Percentiles rank a stretch among this genome's conserved stretches.
phyloP scores from a whole-genome alignment of 139 green algal genomes.

The Nannochloris sp. region DNA sequence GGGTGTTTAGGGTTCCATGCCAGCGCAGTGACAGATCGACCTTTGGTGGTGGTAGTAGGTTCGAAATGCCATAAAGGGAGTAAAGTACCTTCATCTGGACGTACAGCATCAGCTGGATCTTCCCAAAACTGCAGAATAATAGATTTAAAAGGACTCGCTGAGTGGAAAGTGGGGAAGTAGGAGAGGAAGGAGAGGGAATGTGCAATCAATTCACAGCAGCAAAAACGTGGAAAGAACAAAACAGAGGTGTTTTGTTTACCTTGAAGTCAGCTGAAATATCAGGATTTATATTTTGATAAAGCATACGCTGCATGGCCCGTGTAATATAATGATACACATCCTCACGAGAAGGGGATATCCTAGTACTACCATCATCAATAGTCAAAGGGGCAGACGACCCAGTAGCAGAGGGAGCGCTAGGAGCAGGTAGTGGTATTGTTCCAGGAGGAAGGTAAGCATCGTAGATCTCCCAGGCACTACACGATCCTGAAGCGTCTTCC shows the following conservation, averaged over 20 bases:
- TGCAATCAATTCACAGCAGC: too few relatives aligned
- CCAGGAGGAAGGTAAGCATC: too few relatives aligned
- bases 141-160: too few relatives aligned
- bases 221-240: too few relatives aligned
- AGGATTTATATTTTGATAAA: slow-evolving; percentile 80
- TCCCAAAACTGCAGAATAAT: slow-evolving; percentile 77
- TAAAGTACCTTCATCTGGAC: slow-evolving; percentile 69
- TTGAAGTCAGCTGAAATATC: slow-evolving; percentile 90
- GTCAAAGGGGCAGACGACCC: too few relatives aligned
- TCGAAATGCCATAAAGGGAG: slow-evolving; percentile 87
- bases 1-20: slow-evolving; percentile 68
- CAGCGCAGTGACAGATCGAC: slow-evolving; percentile 64
- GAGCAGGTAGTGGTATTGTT: slow-evolving; percentile 4
- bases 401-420: neutral
- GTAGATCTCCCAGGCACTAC: slow-evolving; percentile 82
- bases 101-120: slow-evolving; percentile 62
- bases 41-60: slow-evolving; percentile 27
- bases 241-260: slow-evolving; percentile 16
- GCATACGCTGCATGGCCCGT: slow-evolving; percentile 79
- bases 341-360: too few relatives aligned
- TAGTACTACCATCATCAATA: too few relatives aligned
- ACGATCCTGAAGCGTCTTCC: slow-evolving; percentile 47
- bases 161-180: too few relatives aligned
- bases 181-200: too few relatives aligned
- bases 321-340: neutral